These are phyloP conservation scores for Pseudogymnoascus sp. DNA, from an alignment of 2,329 filamentous ascomycete genomes.

Conservation along the genomic window DNA sequence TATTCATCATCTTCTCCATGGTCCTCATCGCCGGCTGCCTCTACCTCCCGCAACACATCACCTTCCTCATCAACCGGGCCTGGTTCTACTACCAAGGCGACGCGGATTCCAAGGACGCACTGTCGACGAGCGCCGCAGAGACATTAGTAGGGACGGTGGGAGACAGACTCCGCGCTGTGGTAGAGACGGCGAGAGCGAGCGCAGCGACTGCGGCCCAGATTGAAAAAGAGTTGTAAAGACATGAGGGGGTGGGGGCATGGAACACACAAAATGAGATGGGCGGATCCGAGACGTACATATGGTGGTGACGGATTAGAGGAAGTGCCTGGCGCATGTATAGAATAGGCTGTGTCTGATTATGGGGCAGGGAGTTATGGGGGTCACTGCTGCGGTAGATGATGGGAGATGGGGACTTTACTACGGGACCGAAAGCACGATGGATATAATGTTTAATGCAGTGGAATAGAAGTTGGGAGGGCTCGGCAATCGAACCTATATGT, in stretches of 20 bases:
- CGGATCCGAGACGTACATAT: neutral
- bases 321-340: slow-evolving; percentile 4
- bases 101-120: slow-evolving; percentile 17
- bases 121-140: slow-evolving; percentile 18
- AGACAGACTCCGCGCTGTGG: slow-evolving; percentile 21
- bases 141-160: slow-evolving; percentile 19
- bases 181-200: slow-evolving; percentile 11
- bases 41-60: slow-evolving; percentile 88
- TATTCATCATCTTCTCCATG: slow-evolving; percentile 84
- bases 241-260: no score
- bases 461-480: neutral
- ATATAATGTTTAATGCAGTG: slow-evolving; percentile 8
- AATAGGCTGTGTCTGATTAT: neutral
- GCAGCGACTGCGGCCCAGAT: slow-evolving; percentile 14
- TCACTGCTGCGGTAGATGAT: neutral
- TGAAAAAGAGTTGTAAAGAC: slow-evolving; percentile 23
- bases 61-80: slow-evolving; percentile 71
- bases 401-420: neutral
- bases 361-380: neutral
- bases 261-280: neutral
- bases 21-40: slow-evolving; percentile 78
- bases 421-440: neutral
- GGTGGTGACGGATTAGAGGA: neutral
- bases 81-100: slow-evolving; percentile 96
- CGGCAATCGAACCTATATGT: neutral